A percentile compares a stretch with the other conserved stretches of the same genome.
phyloP scores from a whole-genome alignment of 1,284 basidiomycete genomes.

The Naganishia sp. region DNA sequence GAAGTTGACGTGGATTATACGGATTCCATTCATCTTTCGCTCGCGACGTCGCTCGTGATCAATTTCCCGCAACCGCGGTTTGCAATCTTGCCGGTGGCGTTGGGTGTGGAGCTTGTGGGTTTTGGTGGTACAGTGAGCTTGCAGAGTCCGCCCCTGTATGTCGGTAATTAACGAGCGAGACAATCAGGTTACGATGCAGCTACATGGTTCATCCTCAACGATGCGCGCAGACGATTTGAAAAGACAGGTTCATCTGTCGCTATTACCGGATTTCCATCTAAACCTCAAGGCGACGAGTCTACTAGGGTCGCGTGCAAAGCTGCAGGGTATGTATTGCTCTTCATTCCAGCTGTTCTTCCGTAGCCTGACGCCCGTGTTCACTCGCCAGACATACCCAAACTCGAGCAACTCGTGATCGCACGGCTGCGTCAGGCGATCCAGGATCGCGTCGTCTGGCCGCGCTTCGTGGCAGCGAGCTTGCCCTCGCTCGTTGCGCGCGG shows the following conservation, averaged over 20 bases:
- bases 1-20: slow-evolving; percentile 62
- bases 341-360: not conserved
- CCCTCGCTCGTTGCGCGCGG: slow-evolving; percentile 51
- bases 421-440: slow-evolving; percentile 57
- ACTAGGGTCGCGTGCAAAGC: slow-evolving; percentile 60
- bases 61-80: slow-evolving; percentile 61
- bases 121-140: slow-evolving; percentile 58
- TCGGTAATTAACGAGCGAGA: slow-evolving; percentile 4
- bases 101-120: slow-evolving; percentile 59
- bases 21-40: slow-evolving; percentile 58
- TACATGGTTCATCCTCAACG: slow-evolving; percentile 38
- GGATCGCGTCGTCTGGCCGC: slow-evolving; percentile 58
- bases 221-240: slow-evolving; percentile 39
- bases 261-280: slow-evolving; percentile 61
- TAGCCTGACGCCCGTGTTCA: not conserved
- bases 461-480: slow-evolving; percentile 54
- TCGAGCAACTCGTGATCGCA: slow-evolving; percentile 60
- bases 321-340: slow-evolving; percentile 53
- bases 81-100: slow-evolving; percentile 59
- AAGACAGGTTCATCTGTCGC: slow-evolving; percentile 57
- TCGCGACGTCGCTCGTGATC: slow-evolving; percentile 60
- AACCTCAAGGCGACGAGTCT: slow-evolving; percentile 59
- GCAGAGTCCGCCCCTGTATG: slow-evolving; percentile 29
- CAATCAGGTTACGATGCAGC: slow-evolving; percentile 45
- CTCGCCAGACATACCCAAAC: slow-evolving; percentile 59